Conservation (phyloP, 345 rosid species). For the Camelina hispida region DNA sequence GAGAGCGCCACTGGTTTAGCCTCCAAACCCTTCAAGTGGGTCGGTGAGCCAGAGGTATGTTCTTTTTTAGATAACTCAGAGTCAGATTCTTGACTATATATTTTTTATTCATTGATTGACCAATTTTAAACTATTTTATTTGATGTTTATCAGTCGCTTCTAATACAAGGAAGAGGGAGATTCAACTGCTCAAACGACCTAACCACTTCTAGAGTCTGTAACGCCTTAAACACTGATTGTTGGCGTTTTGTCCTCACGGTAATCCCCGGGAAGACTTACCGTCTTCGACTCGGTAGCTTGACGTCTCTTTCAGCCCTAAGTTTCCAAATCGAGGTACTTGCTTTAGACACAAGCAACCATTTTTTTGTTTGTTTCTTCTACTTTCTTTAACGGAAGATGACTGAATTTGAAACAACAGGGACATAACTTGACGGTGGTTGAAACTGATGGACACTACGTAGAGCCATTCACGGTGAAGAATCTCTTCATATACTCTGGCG, state of each 20-base stretch:
- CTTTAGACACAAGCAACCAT: conserved; percentile 20
- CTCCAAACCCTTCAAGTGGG: conserved; percentile 68
- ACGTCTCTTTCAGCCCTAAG: conserved; percentile 71
- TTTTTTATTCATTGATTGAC: not conserved
- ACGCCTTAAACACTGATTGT: conserved; percentile 57
- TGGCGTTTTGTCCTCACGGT: conserved; percentile 50
- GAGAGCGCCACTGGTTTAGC: conserved; percentile 70
- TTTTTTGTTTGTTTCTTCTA: not conserved
- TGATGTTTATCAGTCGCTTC: conserved; percentile 53
- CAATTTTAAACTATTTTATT: not conserved
- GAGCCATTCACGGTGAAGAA: conserved; percentile 73
- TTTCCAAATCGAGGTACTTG: conserved; percentile 70
- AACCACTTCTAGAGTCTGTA: conserved; percentile 46
- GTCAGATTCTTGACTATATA: not conserved
- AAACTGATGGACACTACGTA: conserved; percentile 75
- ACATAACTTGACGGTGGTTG: conserved; percentile 83
- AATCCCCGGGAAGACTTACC: conserved; percentile 65
- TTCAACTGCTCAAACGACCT: conserved; percentile 55
- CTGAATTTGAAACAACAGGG: conserved; percentile 43
- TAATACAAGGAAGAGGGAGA: conserved; percentile 76
- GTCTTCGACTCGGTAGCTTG: conserved; percentile 64
- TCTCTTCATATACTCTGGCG: conserved; percentile 78
- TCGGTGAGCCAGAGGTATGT: conserved; percentile 75
- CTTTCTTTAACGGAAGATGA: not conserved
- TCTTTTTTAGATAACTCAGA: not conserved